Base-by-base conservation (phyloP, 495 filamentous ascomycete genomes). In the Sporormia fimetaria region DNA sequence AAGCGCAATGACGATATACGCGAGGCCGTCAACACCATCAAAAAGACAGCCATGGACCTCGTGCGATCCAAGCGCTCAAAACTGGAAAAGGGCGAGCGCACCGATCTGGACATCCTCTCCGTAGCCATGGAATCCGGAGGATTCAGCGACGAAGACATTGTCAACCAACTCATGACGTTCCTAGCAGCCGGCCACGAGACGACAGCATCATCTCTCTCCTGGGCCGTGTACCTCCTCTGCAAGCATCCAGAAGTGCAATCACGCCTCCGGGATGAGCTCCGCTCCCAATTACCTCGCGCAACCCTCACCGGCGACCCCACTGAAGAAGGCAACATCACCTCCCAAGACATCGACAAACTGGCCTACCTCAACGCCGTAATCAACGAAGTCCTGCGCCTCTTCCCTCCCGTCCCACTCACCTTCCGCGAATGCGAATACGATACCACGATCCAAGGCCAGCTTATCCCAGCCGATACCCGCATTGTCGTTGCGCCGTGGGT, bases 121-220 rank as follows among this genome's bases (percentile, higher is more conserved):
- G 78, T 90, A 0, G 86, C 87, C 15, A 59, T 94, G 17, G 70
- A 81, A 41, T 81, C 75, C 15, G 83, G 79, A 26, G 74, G 71
- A 17, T 93, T 92, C 57, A 70, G 66, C 20, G 82, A 88, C 34
- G 81, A 86, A 22, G 78, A 83, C 37, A 76, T 94, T 17, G 67
- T 84, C 27, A 83, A 94, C 56, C 87, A 95, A 56, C 71, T 90
- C 57, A 93, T 94, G 86, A 95, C 87, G 2, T 94, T 95, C 66
- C 75, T 94, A 2, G 81, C 79, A 0, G 87, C 88, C 0, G 88
- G 88, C 12, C 88, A 95, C 57, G 88, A 93, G 65, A 81, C 76
- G 6, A 80, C 77, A 6, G 65, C 77, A 1, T 62, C 71, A 4
- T 67, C 74, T 8, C 59, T 80, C 46, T 67, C 67, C 33, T 81